Evolutionary conservation across 768 basidiomycete species (phyloP), one percentile per base, ranked within the genome.

Genomic region (Auriscalpium vulgare): DNA sequence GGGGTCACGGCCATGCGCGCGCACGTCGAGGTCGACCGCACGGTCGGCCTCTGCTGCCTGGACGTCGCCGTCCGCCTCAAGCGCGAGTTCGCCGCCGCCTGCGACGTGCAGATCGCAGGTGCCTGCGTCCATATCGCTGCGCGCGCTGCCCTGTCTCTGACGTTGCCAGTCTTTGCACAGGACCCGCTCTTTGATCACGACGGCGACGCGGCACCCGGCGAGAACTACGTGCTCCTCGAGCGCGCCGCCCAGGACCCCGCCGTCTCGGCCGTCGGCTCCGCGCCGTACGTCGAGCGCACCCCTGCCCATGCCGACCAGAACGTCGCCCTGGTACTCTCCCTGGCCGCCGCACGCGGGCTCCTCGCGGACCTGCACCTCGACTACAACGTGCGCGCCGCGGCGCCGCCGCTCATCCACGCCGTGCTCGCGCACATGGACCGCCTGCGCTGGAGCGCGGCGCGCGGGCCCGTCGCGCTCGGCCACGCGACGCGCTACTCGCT

Each of bases 1-100:
- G 82, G 84, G n/a, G 82, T 84, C 44, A 85, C 83, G 34, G 70
- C 74, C 13, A 84, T 84, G 76, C 78, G 82, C 16, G 83, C 84
- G n/a, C 83, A 82, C 65, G 81, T 86, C 49, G 84, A 86, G 68
- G 76, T 84, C 10, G 85, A 85, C 63, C 68, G 66, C 2, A 71
- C 74, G 14, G 80, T 84, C n/a, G 70, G 73, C 19, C 74, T 78
- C 61, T 63, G 67, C n/a, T 85, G 83, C 61, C 68, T 86, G 21
- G 74, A 82, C 51, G 72, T 73, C 3, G 82, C 77, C 29, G 69
- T 80, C 55, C 68, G 67, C 55, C 68, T 86, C 44, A 75, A 74
- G 62, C 65, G 72, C 7, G 74, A 76, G 21, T 81, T 75, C 67
- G 55, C 64, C 38, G 67, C 66, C 9, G 61, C 74, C 19, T 85